Conservation (phyloP, 2,329 filamentous ascomycete genomes). For the Mycogone perniciosa region DNA sequence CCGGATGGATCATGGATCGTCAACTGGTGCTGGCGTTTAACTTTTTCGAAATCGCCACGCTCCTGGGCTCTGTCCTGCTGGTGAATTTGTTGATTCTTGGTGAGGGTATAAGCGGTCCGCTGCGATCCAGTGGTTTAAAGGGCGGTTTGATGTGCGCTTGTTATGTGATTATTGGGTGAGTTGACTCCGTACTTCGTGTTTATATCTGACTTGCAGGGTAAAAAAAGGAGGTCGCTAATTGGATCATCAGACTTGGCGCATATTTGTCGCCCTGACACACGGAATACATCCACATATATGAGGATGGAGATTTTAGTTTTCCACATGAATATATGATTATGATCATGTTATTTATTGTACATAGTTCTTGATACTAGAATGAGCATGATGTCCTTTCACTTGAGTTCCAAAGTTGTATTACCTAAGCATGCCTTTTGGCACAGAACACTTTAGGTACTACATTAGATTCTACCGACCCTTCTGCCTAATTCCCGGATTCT, state of each 20-base stretch:
- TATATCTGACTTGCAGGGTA: not conserved
- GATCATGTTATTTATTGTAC: not conserved
- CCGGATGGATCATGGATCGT: slow-evolving; percentile 50
- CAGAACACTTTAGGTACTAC: too few relatives aligned
- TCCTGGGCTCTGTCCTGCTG: slow-evolving; percentile 64
- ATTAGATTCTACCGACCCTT: too few relatives aligned
- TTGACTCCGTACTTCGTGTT: not conserved
- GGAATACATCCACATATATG: not conserved
- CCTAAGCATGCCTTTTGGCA: not conserved
- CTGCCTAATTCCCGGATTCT: not conserved
- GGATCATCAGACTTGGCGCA: slow-evolving; percentile 1
- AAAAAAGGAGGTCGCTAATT: not conserved
- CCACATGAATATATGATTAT: not conserved
- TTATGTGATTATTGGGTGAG: slow-evolving; percentile 45
- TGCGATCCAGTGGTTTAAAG: slow-evolving; percentile 42
- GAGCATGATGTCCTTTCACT: not conserved
- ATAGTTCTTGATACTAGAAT: not conserved
- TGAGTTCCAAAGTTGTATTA: not conserved
- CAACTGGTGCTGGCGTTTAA: slow-evolving; percentile 65
- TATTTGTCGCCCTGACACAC: slow-evolving; percentile 7
- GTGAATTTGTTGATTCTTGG: slow-evolving; percentile 72
- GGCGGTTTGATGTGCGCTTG: slow-evolving; percentile 51
- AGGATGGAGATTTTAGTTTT: too few relatives aligned
- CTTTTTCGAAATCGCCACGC: slow-evolving; percentile 66
- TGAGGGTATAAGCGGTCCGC: slow-evolving; percentile 58